A percentile compares a stretch with the other conserved stretches of the same genome.
Evolutionary conservation across 2,329 filamentous ascomycete species (phyloP).

Genomic region (Diplocarpon rosae): DNA sequence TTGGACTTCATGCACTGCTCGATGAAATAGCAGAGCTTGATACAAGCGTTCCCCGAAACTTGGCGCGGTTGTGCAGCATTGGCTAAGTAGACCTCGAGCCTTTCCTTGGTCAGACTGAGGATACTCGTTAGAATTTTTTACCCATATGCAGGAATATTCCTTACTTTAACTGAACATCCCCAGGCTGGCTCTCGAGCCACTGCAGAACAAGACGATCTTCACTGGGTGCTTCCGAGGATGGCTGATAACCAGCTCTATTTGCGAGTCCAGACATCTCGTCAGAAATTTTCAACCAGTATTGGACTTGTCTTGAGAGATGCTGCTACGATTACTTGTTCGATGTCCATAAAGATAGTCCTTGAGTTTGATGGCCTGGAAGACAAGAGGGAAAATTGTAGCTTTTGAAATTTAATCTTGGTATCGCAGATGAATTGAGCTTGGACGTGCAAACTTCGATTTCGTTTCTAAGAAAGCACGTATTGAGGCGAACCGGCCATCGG

Average conservation of each 20-base stretch:
- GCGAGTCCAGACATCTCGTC: neutral
- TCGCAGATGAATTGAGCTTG: too few species aligned
- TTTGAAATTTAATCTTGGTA: too few species aligned
- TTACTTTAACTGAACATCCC: constrained; percentile 30
- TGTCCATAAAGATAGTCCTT: too few species aligned
- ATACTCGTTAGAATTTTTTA: neutral
- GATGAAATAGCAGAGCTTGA: constrained; percentile 51
- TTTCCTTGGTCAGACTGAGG: constrained; percentile 16
- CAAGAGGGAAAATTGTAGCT: too few species aligned
- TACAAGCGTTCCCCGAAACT: constrained; percentile 44
- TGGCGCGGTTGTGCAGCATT: constrained; percentile 37
- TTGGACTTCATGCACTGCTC: constrained; percentile 45
- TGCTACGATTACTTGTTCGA: too few species aligned
- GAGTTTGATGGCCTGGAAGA: too few species aligned
- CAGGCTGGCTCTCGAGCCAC: constrained; percentile 35
- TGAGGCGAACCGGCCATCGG: too few species aligned
- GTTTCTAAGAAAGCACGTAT: too few species aligned
- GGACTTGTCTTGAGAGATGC: too few species aligned
- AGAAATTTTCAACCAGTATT: neutral
- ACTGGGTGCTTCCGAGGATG: constrained; percentile 4
- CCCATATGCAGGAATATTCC: constrained; percentile 16
- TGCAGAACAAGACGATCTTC: constrained; percentile 23
- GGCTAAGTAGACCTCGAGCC: constrained; percentile 17
- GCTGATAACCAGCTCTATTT: neutral
- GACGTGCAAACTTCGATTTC: too few species aligned